Evolutionary conservation across 768 basidiomycete species (phyloP), one percentile per base, ranked within the genome.

Genomic region (Suillus subalutaceus): DNA sequence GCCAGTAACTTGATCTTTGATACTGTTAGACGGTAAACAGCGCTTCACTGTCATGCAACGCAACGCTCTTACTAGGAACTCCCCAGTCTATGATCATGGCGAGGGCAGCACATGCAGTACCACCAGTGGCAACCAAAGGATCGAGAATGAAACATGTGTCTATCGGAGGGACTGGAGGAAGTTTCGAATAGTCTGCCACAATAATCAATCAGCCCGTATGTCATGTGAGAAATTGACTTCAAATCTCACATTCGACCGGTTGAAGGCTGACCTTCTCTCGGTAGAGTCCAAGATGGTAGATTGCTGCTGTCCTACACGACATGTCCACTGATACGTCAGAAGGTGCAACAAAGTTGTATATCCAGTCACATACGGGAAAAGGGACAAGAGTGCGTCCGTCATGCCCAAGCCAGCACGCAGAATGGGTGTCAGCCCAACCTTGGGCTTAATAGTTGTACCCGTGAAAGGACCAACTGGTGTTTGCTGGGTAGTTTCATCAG

Each of bases 391-490:
- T 26, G 92, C 93, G 71, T 97, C 94, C 1, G 91, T 86, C 94
- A 99, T 96, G 20, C 95, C 94, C 68, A 96, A 80, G 6, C 97
- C 97, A 38, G 97, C 97, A 46, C 97, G 88, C 64, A 99, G 82
- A 71, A 99, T 94, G 48, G 97, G 97, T 3, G 93, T 90, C 63
- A 99, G 78, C 6, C 94, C 97, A 63, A 99, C 85, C 56, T 87
- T 84, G 9, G 90, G 86, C 70, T 90, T 91, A 76, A 99, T 85
- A 32, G 74, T 77, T 5, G 87, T 86, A 30, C 96, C 97, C 20
- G 83, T 90, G 79, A 94, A 98, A 3, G 86, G 76, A 2, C 86
- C 89, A 18, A 98, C 81, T 1, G 97, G 96, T 0, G 93, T 90
- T 82, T 88, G 77, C 93, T 93, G 18, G 20, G 26, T 43, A 26